Evolutionary conservation across 2,329 filamentous ascomycete species (phyloP).

Genomic region (Cladosporium sp.): DNA sequence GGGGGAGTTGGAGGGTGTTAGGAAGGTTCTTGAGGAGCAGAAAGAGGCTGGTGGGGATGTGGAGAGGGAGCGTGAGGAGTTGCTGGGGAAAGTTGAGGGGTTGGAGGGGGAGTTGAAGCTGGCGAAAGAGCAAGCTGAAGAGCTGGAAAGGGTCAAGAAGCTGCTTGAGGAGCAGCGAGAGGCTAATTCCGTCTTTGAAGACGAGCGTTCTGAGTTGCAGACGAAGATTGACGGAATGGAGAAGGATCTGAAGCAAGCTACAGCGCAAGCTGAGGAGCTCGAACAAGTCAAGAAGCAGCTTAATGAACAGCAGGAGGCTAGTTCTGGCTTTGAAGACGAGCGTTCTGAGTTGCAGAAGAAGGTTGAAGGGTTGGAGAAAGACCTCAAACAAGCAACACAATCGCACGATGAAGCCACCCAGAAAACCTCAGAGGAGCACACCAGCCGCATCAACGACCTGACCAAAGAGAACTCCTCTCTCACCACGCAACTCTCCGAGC

Average conservation of each 20-base stretch:
- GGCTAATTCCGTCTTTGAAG: conserved; percentile 11
- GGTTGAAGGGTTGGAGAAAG: conserved; percentile 11
- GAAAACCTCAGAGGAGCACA: conserved; percentile 15
- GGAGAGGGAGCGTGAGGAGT: not conserved
- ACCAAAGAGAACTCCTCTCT: not conserved
- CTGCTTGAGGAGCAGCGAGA: conserved; percentile 11
- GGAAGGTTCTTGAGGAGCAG: not conserved
- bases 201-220: conserved; percentile 2
- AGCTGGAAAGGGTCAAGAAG: not conserved
- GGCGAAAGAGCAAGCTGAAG: conserved; percentile 14
- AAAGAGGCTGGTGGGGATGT: too few relatives aligned
- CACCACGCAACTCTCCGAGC: not conserved
- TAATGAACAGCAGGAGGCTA: conserved; percentile 12
- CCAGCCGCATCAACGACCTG: conserved; percentile 11
- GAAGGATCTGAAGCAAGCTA: conserved; percentile 16
- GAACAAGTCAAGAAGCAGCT: conserved; percentile 1
- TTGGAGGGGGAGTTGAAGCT: conserved; percentile 13
- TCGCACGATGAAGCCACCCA: conserved; percentile 13
- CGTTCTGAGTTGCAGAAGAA: conserved; percentile 7
- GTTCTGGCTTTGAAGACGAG: conserved; percentile 11
- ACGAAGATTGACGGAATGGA: conserved; percentile 13
- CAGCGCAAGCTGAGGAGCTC: conserved; percentile 11
- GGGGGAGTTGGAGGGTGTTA: conserved; percentile 3
- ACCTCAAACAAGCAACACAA: conserved; percentile 18
- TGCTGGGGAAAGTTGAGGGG: not conserved